Conservation (phyloP, 345 rosid genomes). For the Cardamine chenopodiifolia region DNA sequence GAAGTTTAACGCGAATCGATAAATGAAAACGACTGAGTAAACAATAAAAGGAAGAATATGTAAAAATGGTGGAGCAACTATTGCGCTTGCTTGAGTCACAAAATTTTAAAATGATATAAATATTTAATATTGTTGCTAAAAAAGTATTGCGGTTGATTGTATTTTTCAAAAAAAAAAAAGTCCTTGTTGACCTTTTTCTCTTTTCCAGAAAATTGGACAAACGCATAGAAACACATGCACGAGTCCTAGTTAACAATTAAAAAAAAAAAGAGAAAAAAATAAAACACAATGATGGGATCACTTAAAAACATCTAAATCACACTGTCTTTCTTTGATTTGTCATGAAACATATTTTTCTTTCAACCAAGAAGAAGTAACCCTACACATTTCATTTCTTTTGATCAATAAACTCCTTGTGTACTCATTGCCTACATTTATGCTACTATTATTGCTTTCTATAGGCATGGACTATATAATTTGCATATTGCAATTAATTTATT, state of each 20-base stretch:
- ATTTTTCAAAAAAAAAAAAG: not conserved
- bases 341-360: conserved; percentile 37
- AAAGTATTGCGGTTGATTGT: conserved; percentile 13
- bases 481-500: conserved; percentile 34
- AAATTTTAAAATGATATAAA: too few species aligned
- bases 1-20: conserved; percentile 17
- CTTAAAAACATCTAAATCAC: conserved; percentile 38
- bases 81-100: too few species aligned
- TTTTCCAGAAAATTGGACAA: conserved; percentile 37
- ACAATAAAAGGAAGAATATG: conserved; percentile 16
- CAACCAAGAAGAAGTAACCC: conserved; percentile 43
- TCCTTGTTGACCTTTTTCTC: conserved; percentile 39
- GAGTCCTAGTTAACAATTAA: conserved; percentile 29
- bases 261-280: not conserved
- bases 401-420: conserved; percentile 41
- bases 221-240: conserved; percentile 44
- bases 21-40: conserved; percentile 15
- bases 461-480: conserved; percentile 39
- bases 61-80: conserved; percentile 40
- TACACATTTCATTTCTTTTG: conserved; percentile 41
- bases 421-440: conserved; percentile 48
- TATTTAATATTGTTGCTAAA: too few species aligned
- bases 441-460: conserved; percentile 45
- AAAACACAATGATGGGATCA: conserved; percentile 41
- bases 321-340: conserved; percentile 36